A percentile compares a stretch with the other conserved stretches of the same genome.
phyloP scores from a whole-genome alignment of 179 eudicot species.

The Silene noctiflora region DNA sequence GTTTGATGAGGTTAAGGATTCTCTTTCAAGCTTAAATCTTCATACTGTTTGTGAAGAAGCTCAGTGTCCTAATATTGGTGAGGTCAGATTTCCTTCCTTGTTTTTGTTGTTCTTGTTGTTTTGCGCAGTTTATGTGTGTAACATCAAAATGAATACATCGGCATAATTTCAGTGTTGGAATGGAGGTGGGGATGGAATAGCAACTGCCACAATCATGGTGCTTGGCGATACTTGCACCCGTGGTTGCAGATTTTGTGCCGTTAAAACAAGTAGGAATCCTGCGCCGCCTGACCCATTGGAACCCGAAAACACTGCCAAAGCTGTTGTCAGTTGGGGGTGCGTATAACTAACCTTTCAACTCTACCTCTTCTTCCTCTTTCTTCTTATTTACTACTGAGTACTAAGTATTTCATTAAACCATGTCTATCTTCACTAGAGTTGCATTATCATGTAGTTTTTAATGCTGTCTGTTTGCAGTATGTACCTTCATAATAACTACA shows the following conservation, averaged over 20 bases:
- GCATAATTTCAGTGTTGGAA: constrained; percentile 68
- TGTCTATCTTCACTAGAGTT: too few species aligned
- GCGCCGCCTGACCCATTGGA: constrained; percentile 95
- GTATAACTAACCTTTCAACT: constrained; percentile 4
- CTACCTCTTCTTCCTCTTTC: background rate
- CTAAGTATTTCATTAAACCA: background rate
- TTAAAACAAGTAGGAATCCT: constrained; percentile 82
- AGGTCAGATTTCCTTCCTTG: constrained; percentile 26
- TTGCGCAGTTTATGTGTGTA: too few species aligned
- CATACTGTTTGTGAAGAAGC: constrained; percentile 95
- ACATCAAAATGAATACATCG: too few species aligned
- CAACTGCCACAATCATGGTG: constrained; percentile 95
- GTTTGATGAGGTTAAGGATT: constrained; percentile 72
- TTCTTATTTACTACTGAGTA: background rate
- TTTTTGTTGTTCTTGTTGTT: background rate
- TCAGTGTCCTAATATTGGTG: constrained; percentile 91
- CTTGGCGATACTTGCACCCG: constrained; percentile 97
- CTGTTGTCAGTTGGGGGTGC: constrained; percentile 94
- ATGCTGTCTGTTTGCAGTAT: too few species aligned
- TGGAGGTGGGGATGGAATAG: constrained; percentile 96
- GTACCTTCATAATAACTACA: too few species aligned
- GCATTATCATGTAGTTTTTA: too few species aligned
- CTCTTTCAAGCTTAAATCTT: constrained; percentile 65
- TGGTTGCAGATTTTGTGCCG: constrained; percentile 68
- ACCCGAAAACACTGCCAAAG: constrained; percentile 85